phyloP scores from a whole-genome alignment of 306 rosid species.

The Arachis hypogaea region DNA sequence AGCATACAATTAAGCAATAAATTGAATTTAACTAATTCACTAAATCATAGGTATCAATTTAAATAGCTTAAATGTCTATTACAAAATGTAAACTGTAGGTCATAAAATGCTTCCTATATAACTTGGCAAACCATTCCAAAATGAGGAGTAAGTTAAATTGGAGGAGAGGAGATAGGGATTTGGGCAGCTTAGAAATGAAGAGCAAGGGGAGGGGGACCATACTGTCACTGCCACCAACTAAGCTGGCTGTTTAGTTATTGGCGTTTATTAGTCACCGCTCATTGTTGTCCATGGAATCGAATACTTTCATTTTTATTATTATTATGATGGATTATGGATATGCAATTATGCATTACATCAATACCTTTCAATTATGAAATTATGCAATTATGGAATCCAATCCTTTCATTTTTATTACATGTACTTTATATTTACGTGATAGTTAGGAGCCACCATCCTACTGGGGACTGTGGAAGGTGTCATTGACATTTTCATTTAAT shows the following conservation, averaged over 20 bases:
- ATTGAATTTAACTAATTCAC: too few species aligned
- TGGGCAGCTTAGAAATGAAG: constrained; percentile 26
- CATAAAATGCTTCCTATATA: too few species aligned
- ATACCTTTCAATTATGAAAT: too few species aligned
- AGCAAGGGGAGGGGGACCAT: constrained; percentile 37
- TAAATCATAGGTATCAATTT: too few species aligned
- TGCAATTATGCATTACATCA: neutral
- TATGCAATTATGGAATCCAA: too few species aligned
- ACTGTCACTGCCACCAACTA: constrained; percentile 35
- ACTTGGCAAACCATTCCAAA: neutral
- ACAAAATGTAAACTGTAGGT: too few species aligned
- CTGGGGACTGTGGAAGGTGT: neutral
- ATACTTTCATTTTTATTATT: too few species aligned
- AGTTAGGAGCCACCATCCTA: too few species aligned
- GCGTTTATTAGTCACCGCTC: constrained; percentile 6
- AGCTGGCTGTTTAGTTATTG: constrained; percentile 32
- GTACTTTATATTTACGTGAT: neutral
- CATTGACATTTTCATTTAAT: neutral
- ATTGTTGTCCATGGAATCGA: neutral
- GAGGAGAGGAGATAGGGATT: constrained; percentile 28
- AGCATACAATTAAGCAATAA: too few species aligned
- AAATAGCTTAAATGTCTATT: too few species aligned
- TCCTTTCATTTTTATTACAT: too few species aligned
- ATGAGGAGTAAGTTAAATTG: constrained; percentile 21
- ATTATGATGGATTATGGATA: too few species aligned